These are phyloP conservation scores for Leavenworthia alabamica DNA, from an alignment of 345 rosid species.

Conservation along the genomic window DNA sequence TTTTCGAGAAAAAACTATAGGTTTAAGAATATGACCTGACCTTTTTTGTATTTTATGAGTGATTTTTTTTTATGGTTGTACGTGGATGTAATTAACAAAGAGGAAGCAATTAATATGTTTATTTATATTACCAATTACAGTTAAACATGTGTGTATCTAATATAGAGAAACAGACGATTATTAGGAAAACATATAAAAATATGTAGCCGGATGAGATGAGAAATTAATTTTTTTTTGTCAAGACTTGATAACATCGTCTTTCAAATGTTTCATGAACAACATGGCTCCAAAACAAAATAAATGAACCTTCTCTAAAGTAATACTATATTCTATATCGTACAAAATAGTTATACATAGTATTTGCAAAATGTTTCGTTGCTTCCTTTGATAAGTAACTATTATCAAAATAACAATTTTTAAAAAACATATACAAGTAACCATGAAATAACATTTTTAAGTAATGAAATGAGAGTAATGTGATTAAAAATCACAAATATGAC, in stretches of 20 bases:
- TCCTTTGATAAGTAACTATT: background rate
- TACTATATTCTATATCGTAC: slow-evolving; percentile 23
- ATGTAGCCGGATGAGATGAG: slow-evolving; percentile 9
- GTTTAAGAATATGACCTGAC: slow-evolving; percentile 4
- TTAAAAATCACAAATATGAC: background rate
- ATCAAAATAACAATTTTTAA: background rate
- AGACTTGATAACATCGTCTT: slow-evolving; percentile 13
- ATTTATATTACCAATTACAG: background rate
- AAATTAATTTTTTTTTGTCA: slow-evolving; percentile 25
- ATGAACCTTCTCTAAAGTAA: slow-evolving; percentile 5
- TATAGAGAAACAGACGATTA: background rate
- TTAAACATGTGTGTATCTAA: background rate
- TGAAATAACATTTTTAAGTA: background rate
- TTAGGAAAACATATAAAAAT: background rate
- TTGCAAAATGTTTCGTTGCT: background rate
- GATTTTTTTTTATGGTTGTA: background rate
- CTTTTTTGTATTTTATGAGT: background rate
- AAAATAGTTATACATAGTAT: background rate
- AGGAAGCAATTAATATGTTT: background rate
- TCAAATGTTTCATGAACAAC: slow-evolving; percentile 24
- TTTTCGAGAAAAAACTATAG: background rate
- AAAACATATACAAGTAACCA: background rate
- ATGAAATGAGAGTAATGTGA: background rate
- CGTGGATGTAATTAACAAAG: background rate
- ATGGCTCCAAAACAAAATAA: slow-evolving; percentile 31